Base-by-base conservation (phyloP, 1,139 yeast genomes). In the Yamadazyma kanchanaburiensis region DNA sequence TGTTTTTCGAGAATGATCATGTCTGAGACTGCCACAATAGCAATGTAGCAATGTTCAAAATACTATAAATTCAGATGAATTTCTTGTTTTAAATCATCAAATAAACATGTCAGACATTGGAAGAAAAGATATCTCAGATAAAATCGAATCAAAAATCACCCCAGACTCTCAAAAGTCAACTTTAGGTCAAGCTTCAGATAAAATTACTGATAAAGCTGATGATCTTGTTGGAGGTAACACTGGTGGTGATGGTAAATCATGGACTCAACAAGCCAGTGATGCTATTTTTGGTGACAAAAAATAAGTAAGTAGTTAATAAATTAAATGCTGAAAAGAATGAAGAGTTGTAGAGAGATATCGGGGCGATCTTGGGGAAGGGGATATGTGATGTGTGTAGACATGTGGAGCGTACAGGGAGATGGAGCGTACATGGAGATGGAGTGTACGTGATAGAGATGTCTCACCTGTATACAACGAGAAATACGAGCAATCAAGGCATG, bases 91-190 rank as follows among this genome's bases (percentile, higher is more conserved):
- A 15, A 21, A 6, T 11, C 7, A 23, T 3, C 12, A 17, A 12
- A 10, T 26, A 31, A 43, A 27, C 24, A 66, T 65, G 72, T 61
- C 71, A 41, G 72, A 66, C 58, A 40, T 54, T 26, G 72, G 72
- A 38, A 64, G 73, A 63, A 62, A 66, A 60, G 55, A 56, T 44
- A 53, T 65, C 46, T 48, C 60, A 38, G 70, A 64, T 51, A 66
- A 65, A 53, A 42, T 63, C 34, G 38, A 48, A 38, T 53, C 61
- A 34, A 51, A 61, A 33, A 49, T 65, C 26, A 64, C 52, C 43
- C 72, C 73, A 49, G 68, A 65, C 45, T 59, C 67, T 29, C 55
- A 64, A 49, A 66, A 66, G 58, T 43, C 63, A 32, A 55, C 61
- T 33, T 40, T 55, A 23, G 66, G 63, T 46, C 55, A 60, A 45